phyloP scores from a whole-genome alignment of 352 stramenopile species.

The Phytophthora pseudosyringae region DNA sequence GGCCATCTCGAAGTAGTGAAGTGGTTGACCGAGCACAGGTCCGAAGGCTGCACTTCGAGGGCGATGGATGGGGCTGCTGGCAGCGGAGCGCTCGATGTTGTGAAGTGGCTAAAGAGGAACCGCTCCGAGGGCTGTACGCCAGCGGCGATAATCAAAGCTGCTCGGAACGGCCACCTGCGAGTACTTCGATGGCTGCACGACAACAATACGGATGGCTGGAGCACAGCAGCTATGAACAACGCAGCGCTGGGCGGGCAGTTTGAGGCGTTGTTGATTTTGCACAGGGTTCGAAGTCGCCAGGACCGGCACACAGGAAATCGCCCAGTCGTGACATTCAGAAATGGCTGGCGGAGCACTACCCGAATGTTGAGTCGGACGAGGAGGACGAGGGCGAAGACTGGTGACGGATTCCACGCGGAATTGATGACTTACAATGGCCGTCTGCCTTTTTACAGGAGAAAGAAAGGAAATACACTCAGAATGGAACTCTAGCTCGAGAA shows the following conservation, averaged over 20 bases:
- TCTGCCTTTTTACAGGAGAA: no score
- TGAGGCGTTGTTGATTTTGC: background rate
- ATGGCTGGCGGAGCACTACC: background rate
- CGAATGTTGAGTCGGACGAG: background rate
- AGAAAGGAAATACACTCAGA: no score
- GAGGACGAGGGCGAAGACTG: background rate
- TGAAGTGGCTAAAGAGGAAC: slow-evolving; percentile 2
- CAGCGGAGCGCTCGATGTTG: background rate
- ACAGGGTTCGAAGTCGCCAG: background rate
- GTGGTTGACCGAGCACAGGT: background rate
- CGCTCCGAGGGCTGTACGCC: background rate
- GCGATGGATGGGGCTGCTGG: slow-evolving; percentile 7
- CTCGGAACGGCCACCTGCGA: background rate
- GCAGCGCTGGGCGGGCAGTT: background rate
- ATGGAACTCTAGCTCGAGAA: no score
- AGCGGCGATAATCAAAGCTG: background rate
- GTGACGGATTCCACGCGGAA: background rate
- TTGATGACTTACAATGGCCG: background rate
- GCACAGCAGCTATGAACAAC: background rate
- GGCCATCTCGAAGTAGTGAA: slow-evolving; percentile 1
- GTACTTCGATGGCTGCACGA: background rate
- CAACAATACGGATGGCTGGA: background rate
- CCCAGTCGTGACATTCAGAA: background rate
- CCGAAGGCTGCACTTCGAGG: background rate
- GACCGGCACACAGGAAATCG: background rate